Conservation (phyloP, 2,329 filamentous ascomycete species). For the Aspergillus neotritici region DNA sequence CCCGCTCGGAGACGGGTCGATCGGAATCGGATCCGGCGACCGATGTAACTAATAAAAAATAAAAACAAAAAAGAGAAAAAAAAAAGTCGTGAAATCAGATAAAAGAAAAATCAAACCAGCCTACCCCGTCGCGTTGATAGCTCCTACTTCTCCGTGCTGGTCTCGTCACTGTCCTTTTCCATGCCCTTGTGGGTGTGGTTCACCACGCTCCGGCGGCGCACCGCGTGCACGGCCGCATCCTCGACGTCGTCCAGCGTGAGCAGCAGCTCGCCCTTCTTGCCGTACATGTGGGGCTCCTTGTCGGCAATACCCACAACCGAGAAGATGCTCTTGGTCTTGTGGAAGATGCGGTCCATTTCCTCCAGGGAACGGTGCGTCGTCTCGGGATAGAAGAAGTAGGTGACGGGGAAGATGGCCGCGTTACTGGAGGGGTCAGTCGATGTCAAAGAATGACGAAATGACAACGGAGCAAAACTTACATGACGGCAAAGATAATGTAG, state of each 20-base stretch:
- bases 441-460: no score
- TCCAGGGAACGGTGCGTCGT: conserved; percentile 57
- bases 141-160: conserved; percentile 13
- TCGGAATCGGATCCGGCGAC: no score
- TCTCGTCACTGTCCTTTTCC: conserved; percentile 13
- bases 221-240: conserved; percentile 34
- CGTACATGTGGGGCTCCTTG: conserved; percentile 52
- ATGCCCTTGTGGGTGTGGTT: conserved; percentile 15
- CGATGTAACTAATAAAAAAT: no score
- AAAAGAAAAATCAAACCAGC: no score
- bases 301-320: conserved; percentile 47
- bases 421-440: conserved; percentile 34
- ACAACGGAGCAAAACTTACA: conserved; percentile 29
- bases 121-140: neutral
- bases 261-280: conserved; percentile 53
- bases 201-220: conserved; percentile 28
- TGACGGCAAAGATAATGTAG: conserved; percentile 54
- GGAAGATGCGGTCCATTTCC: conserved; percentile 65
- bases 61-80: no score
- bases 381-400: conserved; percentile 59
- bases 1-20: no score
- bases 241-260: conserved; percentile 47
- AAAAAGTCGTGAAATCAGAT: no score
- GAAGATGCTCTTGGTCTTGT: conserved; percentile 48
- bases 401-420: conserved; percentile 50